Conservation (phyloP, 495 filamentous ascomycete species). For the Hypoxylon cercidicola region DNA sequence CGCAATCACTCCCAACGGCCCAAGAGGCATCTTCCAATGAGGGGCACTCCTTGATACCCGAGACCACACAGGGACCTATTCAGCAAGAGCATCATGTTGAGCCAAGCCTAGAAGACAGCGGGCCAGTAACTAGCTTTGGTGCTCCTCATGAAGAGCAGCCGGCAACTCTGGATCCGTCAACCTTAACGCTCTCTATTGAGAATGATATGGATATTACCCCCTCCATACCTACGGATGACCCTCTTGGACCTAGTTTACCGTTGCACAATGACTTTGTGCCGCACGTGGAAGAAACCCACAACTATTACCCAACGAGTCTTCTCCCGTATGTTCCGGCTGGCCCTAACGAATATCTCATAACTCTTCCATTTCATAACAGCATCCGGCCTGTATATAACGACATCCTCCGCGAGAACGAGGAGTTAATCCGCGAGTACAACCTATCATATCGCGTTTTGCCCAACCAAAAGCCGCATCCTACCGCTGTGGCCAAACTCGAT, state of each 20-base stretch:
- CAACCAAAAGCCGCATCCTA: conserved; percentile 38
- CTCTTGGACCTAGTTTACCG: conserved; percentile 27
- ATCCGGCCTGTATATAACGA: conserved; percentile 53
- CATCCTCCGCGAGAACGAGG: conserved; percentile 48
- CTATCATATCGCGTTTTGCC: conserved; percentile 40
- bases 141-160: conserved; percentile 37
- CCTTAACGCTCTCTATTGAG: conserved; percentile 49
- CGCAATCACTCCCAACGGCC: conserved; percentile 1
- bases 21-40: conserved; percentile 13
- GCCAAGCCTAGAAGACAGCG: conserved; percentile 14
- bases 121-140: conserved; percentile 3
- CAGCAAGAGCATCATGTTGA: conserved; percentile 15
- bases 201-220: conserved; percentile 39
- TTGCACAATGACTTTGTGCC: conserved; percentile 19
- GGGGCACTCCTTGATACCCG: conserved; percentile 20
- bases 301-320: conserved; percentile 35
- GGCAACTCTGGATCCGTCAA: conserved; percentile 52
- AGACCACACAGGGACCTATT: conserved; percentile 6
- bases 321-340: conserved; percentile 32
- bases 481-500: conserved; percentile 48
- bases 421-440: conserved; percentile 48
- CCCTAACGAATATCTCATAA: conserved; percentile 49
- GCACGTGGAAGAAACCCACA: conserved; percentile 31
- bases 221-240: conserved; percentile 35
- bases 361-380: conserved; percentile 53